Conservation (phyloP, 176 grass and related monocot species). For the Calamus simplicifolius region DNA sequence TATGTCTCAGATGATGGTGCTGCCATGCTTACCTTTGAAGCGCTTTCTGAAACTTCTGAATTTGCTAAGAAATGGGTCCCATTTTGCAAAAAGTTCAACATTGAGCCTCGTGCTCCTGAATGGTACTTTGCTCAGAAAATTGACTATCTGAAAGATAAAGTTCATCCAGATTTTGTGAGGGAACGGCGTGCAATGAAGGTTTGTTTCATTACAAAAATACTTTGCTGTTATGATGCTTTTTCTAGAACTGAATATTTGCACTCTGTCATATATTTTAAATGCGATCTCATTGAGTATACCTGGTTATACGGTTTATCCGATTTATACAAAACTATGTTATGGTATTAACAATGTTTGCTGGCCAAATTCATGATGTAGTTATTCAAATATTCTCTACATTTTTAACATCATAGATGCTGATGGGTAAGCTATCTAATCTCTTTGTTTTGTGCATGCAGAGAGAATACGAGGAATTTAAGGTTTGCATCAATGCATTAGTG, state of each 20-base stretch:
- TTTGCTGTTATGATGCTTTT: no score
- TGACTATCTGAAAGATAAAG: conserved; percentile 48
- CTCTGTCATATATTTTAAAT: no score
- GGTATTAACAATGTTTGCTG: no score
- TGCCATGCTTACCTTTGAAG: conserved; percentile 40
- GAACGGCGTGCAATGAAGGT: conserved; percentile 49
- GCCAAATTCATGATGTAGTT: no score
- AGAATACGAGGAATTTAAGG: conserved; percentile 43
- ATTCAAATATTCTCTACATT: no score
- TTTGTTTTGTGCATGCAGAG: conserved; percentile 20
- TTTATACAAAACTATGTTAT: no score
- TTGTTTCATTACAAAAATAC: neutral
- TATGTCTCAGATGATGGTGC: conserved; percentile 45
- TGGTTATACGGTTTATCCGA: no score
- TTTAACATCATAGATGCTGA: no score
- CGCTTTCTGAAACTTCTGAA: conserved; percentile 32
- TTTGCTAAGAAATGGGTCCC: conserved; percentile 44
- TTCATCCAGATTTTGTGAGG: conserved; percentile 43
- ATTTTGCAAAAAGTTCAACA: conserved; percentile 46
- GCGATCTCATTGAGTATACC: no score
- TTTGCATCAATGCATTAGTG: conserved; percentile 34
- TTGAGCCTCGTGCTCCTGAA: conserved; percentile 39
- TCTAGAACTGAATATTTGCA: no score
- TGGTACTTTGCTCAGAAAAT: conserved; percentile 42
- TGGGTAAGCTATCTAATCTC: neutral